Evolutionary conservation across 371 early-diverging fungal species (phyloP).

Genomic region (Actinomortierella ambigua): DNA sequence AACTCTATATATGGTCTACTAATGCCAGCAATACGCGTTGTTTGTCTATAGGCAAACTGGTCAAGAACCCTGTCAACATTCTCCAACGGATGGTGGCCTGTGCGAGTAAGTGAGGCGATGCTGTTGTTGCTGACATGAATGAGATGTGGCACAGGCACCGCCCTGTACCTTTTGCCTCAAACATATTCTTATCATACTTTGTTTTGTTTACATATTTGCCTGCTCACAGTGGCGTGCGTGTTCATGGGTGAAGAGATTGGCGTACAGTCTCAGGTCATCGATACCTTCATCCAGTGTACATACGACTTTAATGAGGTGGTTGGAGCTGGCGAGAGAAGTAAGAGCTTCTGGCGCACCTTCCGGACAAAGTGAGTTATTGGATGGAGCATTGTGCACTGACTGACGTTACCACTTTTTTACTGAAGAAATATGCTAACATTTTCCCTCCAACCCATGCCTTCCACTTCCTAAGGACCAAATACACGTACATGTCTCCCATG

Average conservation of each 20-base stretch:
- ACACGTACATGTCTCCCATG: conserved; percentile 25
- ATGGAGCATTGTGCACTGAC: too few relatives aligned
- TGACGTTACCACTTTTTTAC: too few relatives aligned
- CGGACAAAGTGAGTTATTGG: too few relatives aligned
- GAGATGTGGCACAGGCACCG: too few relatives aligned
- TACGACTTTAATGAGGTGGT: conserved; percentile 20
- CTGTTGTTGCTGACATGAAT: not conserved
- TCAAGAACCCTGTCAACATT: not conserved
- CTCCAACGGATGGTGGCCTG: conserved; percentile 37
- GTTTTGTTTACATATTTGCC: not conserved
- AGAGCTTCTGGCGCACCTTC: conserved; percentile 17
- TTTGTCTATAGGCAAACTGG: not conserved
- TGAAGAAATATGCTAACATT: too few relatives aligned
- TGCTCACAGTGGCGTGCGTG: conserved; percentile 22
- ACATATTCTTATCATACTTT: not conserved
- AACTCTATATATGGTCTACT: too few relatives aligned
- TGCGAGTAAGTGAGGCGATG: conserved; percentile 22
- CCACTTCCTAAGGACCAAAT: conserved; percentile 8
- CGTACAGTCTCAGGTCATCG: conserved; percentile 13
- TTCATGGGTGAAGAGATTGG: conserved; percentile 34
- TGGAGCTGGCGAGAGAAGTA: not conserved
- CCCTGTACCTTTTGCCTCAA: too few relatives aligned
- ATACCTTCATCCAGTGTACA: conserved; percentile 25
- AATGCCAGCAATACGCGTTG: too few relatives aligned
- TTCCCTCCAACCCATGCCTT: too few relatives aligned